A percentile compares a stretch with the other conserved stretches of the same genome.
Evolutionary conservation across 139 green algal species (phyloP).

Genomic region (Gonium pectorale): DNA sequence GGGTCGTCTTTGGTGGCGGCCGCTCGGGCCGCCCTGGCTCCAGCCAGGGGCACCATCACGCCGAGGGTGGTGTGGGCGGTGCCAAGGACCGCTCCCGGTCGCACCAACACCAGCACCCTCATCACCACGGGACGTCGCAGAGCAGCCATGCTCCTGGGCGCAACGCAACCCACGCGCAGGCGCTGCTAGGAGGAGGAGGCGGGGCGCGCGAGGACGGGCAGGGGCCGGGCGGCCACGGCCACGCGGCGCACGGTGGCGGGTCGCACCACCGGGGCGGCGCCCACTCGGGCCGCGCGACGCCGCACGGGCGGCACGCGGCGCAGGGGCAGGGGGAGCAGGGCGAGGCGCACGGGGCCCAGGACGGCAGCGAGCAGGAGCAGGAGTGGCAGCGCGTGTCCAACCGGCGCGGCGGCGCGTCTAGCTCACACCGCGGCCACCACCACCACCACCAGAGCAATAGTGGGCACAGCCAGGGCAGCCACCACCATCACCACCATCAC

Average conservation of each 20-base stretch:
- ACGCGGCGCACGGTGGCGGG: neutral
- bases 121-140: neutral
- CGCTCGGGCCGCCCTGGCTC: constrained; percentile 16
- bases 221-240: neutral
- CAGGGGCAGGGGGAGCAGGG: neutral
- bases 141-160: neutral
- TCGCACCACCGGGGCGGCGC: neutral
- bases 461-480: neutral
- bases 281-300: neutral
- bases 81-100: neutral
- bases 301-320: neutral
- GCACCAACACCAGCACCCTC: neutral
- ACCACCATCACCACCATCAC: neutral
- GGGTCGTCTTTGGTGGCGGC: too few species aligned
- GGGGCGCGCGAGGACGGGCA: neutral
- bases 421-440: neutral
- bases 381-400: constrained; percentile 37
- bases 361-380: neutral
- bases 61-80: neutral
- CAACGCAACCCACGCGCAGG: neutral
- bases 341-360: neutral
- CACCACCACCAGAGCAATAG: neutral
- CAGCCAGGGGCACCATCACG: neutral
- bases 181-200: neutral
- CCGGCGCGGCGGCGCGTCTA: neutral